A percentile compares a stretch with the other conserved stretches of the same genome.
phyloP scores from a whole-genome alignment of 2,329 filamentous ascomycete species.

The Colletotrichum echinochloae region DNA sequence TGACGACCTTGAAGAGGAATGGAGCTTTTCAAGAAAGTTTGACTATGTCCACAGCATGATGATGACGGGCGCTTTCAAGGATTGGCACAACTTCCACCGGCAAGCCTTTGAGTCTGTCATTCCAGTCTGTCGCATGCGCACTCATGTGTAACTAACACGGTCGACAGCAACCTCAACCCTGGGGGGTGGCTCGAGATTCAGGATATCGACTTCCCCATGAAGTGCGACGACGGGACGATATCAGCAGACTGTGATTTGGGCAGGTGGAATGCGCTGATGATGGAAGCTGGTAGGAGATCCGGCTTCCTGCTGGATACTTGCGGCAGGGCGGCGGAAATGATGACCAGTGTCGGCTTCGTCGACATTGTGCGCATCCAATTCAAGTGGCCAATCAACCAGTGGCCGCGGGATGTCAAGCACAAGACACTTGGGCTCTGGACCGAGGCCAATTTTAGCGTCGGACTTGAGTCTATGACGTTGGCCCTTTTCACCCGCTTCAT shows the following conservation, averaged over 20 bases:
- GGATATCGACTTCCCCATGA: slow-evolving; percentile 50
- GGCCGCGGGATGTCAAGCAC: slow-evolving; percentile 45
- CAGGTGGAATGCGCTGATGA: slow-evolving; percentile 48
- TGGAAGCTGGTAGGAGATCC: slow-evolving; percentile 46
- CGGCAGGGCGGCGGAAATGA: slow-evolving; percentile 45
- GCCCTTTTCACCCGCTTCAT: slow-evolving; percentile 46
- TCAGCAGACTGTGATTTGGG: slow-evolving; percentile 43
- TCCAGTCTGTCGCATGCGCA: not conserved
- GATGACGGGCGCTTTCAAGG: slow-evolving; percentile 47
- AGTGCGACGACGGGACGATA: slow-evolving; percentile 48
- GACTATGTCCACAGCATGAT: slow-evolving; percentile 52
- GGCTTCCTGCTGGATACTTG: slow-evolving; percentile 47
- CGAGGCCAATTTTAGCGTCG: slow-evolving; percentile 43
- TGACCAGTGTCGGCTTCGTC: slow-evolving; percentile 45
- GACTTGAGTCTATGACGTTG: slow-evolving; percentile 45
- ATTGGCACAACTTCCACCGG: slow-evolving; percentile 46
- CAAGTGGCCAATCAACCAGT: slow-evolving; percentile 47
- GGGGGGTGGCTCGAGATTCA: slow-evolving; percentile 55
- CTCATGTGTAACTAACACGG: slow-evolving; percentile 2
- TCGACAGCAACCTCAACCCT: slow-evolving; percentile 46
- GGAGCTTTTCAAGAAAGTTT: slow-evolving; percentile 53
- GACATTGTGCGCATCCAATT: slow-evolving; percentile 44
- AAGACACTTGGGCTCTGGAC: slow-evolving; percentile 45
- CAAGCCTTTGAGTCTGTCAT: slow-evolving; percentile 42
- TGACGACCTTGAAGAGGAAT: slow-evolving; percentile 70